Conservation (phyloP, 2,329 filamentous ascomycete species). For the Blumeriella jaapii region DNA sequence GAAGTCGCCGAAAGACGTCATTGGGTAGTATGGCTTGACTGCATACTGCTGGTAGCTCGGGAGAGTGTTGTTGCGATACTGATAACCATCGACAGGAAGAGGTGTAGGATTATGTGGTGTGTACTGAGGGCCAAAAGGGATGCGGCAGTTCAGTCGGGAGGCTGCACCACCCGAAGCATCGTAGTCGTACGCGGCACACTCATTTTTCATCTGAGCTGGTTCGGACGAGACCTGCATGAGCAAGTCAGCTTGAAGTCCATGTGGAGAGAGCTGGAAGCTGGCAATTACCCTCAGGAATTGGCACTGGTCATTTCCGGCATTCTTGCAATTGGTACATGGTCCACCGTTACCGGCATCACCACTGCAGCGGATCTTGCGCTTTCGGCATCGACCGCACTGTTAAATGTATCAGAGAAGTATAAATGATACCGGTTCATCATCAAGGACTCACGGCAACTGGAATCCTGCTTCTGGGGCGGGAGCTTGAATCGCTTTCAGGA, state of each 20-base stretch:
- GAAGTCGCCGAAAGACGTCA: constrained; percentile 17
- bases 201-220: constrained; percentile 21
- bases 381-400: constrained; percentile 80
- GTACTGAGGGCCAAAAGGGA: constrained; percentile 15
- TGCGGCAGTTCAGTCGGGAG: constrained; percentile 18
- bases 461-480: constrained; percentile 32
- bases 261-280: background rate
- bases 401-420: constrained; percentile 2
- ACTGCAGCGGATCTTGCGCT: constrained; percentile 90
- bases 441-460: constrained; percentile 36
- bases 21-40: constrained; percentile 13
- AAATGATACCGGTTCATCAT: background rate
- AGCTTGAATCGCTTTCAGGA: constrained; percentile 17
- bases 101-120: constrained; percentile 6
- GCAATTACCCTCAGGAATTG: constrained; percentile 64
- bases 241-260: constrained; percentile 7
- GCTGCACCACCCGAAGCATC: constrained; percentile 15
- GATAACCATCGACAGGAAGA: constrained; percentile 11
- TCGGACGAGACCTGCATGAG: constrained; percentile 22
- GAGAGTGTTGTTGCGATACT: constrained; percentile 14
- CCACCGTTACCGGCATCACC: constrained; percentile 73
- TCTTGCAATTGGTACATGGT: constrained; percentile 69
- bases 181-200: constrained; percentile 15
- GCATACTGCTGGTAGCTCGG: constrained; percentile 12
- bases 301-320: constrained; percentile 59